phyloP scores from a whole-genome alignment of 2,329 filamentous ascomycete species.

The Cercospora citrullina region DNA sequence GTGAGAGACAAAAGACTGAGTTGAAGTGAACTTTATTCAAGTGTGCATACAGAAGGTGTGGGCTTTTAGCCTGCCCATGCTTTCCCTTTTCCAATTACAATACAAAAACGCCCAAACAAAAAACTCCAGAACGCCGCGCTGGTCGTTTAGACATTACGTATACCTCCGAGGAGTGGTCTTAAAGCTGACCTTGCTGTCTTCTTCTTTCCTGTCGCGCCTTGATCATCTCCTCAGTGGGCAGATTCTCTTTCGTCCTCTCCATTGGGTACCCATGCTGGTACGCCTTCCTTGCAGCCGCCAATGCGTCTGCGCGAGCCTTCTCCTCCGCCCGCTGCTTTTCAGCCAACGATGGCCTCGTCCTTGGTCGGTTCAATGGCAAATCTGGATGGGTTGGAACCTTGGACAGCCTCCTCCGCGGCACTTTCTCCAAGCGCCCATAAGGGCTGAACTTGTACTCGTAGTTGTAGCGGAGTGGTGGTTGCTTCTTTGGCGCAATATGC shows the following conservation, averaged over 20 bases:
- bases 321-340: background rate
- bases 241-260: background rate
- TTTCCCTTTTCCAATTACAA: background rate
- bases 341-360: background rate
- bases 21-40: background rate
- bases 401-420: background rate
- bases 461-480: background rate
- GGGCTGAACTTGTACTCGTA: conserved; percentile 7
- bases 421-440: conserved; percentile 1
- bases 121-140: conserved; percentile 3
- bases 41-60: background rate
- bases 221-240: background rate
- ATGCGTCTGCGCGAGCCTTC: background rate
- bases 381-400: background rate
- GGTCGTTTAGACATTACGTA: conserved; percentile 9
- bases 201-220: background rate
- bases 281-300: background rate
- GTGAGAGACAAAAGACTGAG: background rate
- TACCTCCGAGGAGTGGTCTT: conserved; percentile 2
- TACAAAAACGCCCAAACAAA: background rate
- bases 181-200: background rate
- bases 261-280: background rate
- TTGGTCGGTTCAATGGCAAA: background rate
- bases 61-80: conserved; percentile 1
- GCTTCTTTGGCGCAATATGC: conserved; percentile 1